Evolutionary conservation across 2,329 filamentous ascomycete genomes (phyloP), one percentile per base, ranked within the genome.

Genomic region (Chaetomium sp.): DNA sequence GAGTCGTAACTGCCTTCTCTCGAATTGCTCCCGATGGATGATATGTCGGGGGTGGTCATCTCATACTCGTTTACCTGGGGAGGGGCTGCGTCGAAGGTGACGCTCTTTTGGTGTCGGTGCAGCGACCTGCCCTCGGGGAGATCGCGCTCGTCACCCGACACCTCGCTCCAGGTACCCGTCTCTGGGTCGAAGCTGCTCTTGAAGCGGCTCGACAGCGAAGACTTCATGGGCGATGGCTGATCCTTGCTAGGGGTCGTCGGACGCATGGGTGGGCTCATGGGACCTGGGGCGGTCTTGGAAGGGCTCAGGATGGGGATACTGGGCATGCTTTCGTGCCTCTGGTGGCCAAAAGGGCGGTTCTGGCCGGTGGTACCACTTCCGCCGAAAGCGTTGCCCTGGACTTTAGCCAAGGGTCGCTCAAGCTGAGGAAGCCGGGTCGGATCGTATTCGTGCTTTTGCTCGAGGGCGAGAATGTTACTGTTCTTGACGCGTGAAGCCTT

Each of bases 1-100:
- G 92, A 94, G 67, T 97, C 93, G 75, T 91, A 97, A 79, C 94
- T 98, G 50, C 93, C 92, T 73, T 97, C 92, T 9, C 94, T 90
- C 13, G 94, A 98, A 70, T 90, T 93, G 57, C 91, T 94, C 29
- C 91, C 92, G 27, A 96, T 83, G 0, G 93, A 96, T 1, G 94
- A 97, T n/a, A 96, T 86, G 74, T 97, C 95, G 12, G 95, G 95
- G 2, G 95, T 99, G 38, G 92, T 91, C 90, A 97, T 93, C 78
- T 98, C 95, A 76, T 98, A 99, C 78, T 99, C 95, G 75, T 98
- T 97, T 73, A 99, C 85, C 75, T 96, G 91, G 27, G 95, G 95
- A 25, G 94, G 94, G 1, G 92, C 93, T 45, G 90, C 90, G 78
- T 98, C 93, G 75, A 99, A 99, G 0, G 94, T 99, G 65, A 99